These are phyloP conservation scores for Zygosaccharomyces sapae DNA, from an alignment of 1,139 yeast species.

Conservation along the genomic window DNA sequence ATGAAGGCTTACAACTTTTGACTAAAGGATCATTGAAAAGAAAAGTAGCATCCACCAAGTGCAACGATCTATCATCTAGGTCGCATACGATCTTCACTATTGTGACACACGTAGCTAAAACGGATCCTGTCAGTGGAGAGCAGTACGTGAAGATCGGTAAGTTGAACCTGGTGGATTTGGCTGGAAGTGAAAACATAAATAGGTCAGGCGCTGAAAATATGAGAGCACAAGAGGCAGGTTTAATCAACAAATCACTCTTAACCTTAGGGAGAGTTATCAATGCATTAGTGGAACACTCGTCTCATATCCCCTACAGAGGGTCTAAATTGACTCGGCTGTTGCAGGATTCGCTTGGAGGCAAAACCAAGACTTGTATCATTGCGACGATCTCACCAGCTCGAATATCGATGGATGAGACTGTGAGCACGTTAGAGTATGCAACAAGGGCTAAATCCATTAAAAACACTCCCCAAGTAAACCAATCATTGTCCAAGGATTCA, in stretches of 20 bases:
- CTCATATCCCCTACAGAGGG: conserved; percentile 81
- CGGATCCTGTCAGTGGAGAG: conserved; percentile 40
- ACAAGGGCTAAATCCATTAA: conserved; percentile 73
- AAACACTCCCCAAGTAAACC: conserved; percentile 66
- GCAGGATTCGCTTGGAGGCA: conserved; percentile 82
- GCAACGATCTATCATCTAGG: conserved; percentile 68
- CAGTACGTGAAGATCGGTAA: conserved; percentile 52
- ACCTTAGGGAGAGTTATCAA: conserved; percentile 84
- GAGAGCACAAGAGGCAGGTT: conserved; percentile 84
- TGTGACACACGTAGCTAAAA: conserved; percentile 46
- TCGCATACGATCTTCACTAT: conserved; percentile 74
- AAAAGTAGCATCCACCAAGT: conserved; percentile 63
- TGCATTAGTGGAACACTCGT: conserved; percentile 54
- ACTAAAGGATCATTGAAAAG: conserved; percentile 51
- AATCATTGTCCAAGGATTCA: conserved; percentile 47
- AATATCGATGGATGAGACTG: conserved; percentile 69
- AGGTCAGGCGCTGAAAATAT: conserved; percentile 75
- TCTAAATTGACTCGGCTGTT: conserved; percentile 74
- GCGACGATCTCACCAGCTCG: conserved; percentile 83
- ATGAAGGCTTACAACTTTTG: conserved; percentile 43
- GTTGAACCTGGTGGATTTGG: conserved; percentile 79
- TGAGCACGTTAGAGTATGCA: conserved; percentile 82
- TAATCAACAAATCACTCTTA: conserved; percentile 76
- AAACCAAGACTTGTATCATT: conserved; percentile 71
- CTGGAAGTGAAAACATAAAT: conserved; percentile 80